Percentiles rank a stretch among this genome's conserved stretches.
These are phyloP conservation scores for Pinus albicaulis DNA, from an alignment of 75 land plant species.

Conservation along the genomic window DNA sequence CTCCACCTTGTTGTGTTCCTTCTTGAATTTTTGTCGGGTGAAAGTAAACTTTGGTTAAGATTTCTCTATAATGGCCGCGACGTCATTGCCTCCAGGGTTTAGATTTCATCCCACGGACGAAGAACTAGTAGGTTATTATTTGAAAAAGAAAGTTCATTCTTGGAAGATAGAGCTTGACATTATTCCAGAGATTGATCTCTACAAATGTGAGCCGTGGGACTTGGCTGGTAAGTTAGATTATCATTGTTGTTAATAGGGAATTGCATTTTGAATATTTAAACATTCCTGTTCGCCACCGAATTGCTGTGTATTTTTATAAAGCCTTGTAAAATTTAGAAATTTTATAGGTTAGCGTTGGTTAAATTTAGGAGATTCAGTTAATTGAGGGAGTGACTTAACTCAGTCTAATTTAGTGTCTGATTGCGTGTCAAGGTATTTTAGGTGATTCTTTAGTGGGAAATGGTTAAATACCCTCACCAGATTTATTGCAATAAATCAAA, in stretches of 20 bases:
- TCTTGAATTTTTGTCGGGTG: not conserved
- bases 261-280: not conserved
- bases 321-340: too few species aligned
- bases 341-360: too few species aligned
- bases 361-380: too few species aligned
- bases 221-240: conserved; percentile 12
- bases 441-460: too few species aligned
- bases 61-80: not conserved
- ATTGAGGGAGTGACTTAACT: too few species aligned
- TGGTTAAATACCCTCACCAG: too few species aligned
- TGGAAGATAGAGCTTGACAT: conserved; percentile 16
- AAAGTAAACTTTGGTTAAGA: not conserved
- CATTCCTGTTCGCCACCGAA: too few species aligned
- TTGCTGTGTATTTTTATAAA: too few species aligned
- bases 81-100: conserved; percentile 24
- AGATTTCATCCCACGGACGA: conserved; percentile 37
- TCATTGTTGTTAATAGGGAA: not conserved
- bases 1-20: not conserved
- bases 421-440: too few species aligned
- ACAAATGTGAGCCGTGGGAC: conserved; percentile 25
- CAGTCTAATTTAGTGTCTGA: too few species aligned
- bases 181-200: conserved; percentile 18
- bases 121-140: conserved; percentile 28
- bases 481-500: too few species aligned
- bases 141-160: conserved; percentile 17